These are phyloP conservation scores for Geotrichum reessii DNA, from an alignment of 1,139 yeast species.

Conservation along the genomic window DNA sequence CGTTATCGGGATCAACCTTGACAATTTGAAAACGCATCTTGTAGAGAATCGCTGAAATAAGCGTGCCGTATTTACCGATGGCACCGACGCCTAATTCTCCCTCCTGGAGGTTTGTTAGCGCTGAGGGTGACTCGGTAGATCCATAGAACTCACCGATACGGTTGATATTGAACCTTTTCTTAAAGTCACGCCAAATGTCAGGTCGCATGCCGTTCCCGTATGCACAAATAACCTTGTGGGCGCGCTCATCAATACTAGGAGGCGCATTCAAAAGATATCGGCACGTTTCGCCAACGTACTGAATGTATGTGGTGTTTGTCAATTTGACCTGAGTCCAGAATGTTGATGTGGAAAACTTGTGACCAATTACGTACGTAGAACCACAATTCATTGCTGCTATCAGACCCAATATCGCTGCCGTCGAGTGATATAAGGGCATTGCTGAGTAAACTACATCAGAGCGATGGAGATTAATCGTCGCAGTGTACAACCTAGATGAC, in stretches of 20 bases:
- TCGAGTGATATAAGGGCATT: constrained; percentile 94
- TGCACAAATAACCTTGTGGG: constrained; percentile 64
- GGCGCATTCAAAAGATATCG: constrained; percentile 73
- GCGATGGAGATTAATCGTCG: constrained; percentile 55
- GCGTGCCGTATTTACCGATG: constrained; percentile 69
- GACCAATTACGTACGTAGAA: constrained; percentile 67
- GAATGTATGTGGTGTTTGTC: constrained; percentile 69
- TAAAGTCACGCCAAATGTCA: constrained; percentile 86
- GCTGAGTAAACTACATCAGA: constrained; percentile 71
- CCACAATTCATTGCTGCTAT: constrained; percentile 66
- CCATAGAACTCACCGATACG: constrained; percentile 91
- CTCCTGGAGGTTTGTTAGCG: constrained; percentile 73
- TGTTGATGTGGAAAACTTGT: constrained; percentile 75
- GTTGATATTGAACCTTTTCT: constrained; percentile 64
- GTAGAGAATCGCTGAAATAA: constrained; percentile 4
- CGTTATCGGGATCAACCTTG: constrained; percentile 65
- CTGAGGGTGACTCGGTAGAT: constrained; percentile 89
- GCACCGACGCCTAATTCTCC: constrained; percentile 88
- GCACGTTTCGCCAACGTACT: constrained; percentile 95
- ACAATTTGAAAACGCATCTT: constrained; percentile 50
- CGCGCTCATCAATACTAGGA: constrained; percentile 58
- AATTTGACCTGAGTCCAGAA: constrained; percentile 89
- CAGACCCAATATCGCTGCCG: constrained; percentile 84
- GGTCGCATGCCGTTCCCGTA: constrained; percentile 90
- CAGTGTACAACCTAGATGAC: constrained; percentile 67